Evolutionary conservation across 1,284 basidiomycete species (phyloP).

Genomic region (Trichosporon inkin): DNA sequence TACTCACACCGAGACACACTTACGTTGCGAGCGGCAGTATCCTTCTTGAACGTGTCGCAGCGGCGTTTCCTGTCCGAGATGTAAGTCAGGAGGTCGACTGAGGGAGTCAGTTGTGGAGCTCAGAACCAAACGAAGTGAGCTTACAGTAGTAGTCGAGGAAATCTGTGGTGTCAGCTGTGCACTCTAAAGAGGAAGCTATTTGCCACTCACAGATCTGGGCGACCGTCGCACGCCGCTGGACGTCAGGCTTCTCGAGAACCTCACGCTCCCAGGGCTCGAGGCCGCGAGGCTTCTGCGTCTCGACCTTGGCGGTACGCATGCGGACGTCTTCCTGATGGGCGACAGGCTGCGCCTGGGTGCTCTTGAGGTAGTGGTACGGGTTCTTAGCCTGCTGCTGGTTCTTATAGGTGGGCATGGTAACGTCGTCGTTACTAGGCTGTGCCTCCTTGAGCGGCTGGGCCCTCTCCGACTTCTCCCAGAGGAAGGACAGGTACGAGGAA

Average conservation of each 20-base stretch:
- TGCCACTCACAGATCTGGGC: conserved; percentile 78
- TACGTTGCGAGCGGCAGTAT: conserved; percentile 66
- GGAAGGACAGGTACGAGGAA: conserved; percentile 46
- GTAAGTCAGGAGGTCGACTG: conserved; percentile 79
- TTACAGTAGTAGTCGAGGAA: conserved; percentile 85
- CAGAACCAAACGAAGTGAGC: conserved; percentile 9
- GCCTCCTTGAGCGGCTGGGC: conserved; percentile 29
- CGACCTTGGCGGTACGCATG: conserved; percentile 42
- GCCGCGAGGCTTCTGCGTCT: conserved; percentile 37
- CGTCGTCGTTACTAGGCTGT: conserved; percentile 32
- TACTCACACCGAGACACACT: conserved; percentile 8
- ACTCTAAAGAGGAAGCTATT: background rate
- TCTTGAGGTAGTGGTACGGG: conserved; percentile 21
- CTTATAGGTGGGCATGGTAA: conserved; percentile 51
- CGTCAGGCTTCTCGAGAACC: conserved; percentile 73
- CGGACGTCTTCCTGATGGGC: conserved; percentile 38
- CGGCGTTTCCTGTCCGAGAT: conserved; percentile 77
- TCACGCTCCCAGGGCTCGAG: conserved; percentile 78
- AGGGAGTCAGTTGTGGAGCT: conserved; percentile 3
- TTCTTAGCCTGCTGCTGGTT: conserved; percentile 7
- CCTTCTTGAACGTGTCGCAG: conserved; percentile 72
- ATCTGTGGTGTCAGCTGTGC: conserved; percentile 55
- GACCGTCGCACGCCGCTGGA: conserved; percentile 87
- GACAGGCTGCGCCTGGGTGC: conserved; percentile 16
- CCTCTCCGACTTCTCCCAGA: conserved; percentile 34